Conservation (phyloP, 139 green algal species). For the Chlamydomonas sp. region DNA sequence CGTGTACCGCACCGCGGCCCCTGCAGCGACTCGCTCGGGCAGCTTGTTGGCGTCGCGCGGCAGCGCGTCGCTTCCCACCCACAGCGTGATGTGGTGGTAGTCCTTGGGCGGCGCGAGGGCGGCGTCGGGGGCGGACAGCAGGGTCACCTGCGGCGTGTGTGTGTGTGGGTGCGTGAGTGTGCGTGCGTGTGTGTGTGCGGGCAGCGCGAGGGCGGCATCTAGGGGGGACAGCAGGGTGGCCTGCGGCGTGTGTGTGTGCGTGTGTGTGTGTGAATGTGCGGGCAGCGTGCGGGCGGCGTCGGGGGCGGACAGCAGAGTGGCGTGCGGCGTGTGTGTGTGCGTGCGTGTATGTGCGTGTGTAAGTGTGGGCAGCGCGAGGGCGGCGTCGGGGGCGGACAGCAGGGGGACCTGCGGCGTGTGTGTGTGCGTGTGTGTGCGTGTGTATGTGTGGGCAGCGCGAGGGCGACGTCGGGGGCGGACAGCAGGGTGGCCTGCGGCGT, state of each 20-base stretch:
- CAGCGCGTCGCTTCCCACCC: background rate
- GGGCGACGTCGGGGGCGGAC: too few relatives aligned
- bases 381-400: too few relatives aligned
- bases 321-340: too few relatives aligned
- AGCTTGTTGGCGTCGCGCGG: constrained; percentile 21
- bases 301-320: too few relatives aligned
- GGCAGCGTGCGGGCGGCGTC: too few relatives aligned
- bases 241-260: background rate
- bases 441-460: too few relatives aligned
- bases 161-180: background rate
- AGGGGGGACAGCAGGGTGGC: background rate
- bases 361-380: too few relatives aligned
- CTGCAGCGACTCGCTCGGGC: constrained; percentile 1
- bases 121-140: background rate
- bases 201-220: background rate
- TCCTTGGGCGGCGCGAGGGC: constrained; percentile 4
- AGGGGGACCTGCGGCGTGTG: too few relatives aligned
- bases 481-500: too few relatives aligned
- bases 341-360: too few relatives aligned
- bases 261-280: background rate
- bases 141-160: background rate
- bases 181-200: background rate
- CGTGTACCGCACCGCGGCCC: background rate
- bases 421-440: too few relatives aligned
- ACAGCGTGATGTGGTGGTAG: constrained; percentile 35